Percentiles rank a stretch among this genome's conserved stretches.
phyloP scores from a whole-genome alignment of 1,139 yeast genomes.

The Saccharomyces pastorianus region DNA sequence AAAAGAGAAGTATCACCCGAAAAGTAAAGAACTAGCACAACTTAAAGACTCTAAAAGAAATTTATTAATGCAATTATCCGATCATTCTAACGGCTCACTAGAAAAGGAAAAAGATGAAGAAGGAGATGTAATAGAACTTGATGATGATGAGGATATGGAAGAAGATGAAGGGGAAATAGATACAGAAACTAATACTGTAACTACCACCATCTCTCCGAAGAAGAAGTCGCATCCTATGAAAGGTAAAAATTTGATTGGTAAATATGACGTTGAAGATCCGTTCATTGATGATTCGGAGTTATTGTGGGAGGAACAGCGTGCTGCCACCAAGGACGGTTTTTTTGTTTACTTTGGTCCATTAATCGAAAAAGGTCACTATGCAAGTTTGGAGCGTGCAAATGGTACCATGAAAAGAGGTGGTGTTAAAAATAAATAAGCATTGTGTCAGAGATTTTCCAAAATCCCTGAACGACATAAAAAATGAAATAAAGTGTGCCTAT shows the following conservation, averaged over 20 bases:
- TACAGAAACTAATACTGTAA: slow-evolving; percentile 20
- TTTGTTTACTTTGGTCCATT: slow-evolving; percentile 94
- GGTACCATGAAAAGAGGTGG: slow-evolving; percentile 36
- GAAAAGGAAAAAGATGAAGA: slow-evolving; percentile 52
- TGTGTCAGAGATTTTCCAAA: neutral
- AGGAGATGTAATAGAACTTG: slow-evolving; percentile 43
- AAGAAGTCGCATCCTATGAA: slow-evolving; percentile 33
- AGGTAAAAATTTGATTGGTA: slow-evolving; percentile 70
- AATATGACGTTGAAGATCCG: slow-evolving; percentile 89
- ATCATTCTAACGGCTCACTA: slow-evolving; percentile 32
- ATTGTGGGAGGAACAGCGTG: slow-evolving; percentile 87
- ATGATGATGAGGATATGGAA: slow-evolving; percentile 27
- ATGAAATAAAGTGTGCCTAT: neutral
- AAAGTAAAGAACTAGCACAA: slow-evolving; percentile 24
- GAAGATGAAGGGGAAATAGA: slow-evolving; percentile 31
- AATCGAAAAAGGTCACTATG: slow-evolving; percentile 53
- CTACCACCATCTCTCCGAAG: slow-evolving; percentile 26
- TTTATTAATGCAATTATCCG: slow-evolving; percentile 51
- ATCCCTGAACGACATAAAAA: neutral
- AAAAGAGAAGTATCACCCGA: slow-evolving; percentile 48
- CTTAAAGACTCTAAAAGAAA: slow-evolving; percentile 69
- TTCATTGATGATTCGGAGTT: slow-evolving; percentile 93
- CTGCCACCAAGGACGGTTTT: slow-evolving; percentile 89
- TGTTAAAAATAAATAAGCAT: slow-evolving; percentile 17
- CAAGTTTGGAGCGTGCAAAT: slow-evolving; percentile 36